These are phyloP conservation scores for Dothidotthia symphoricarpi DNA, from an alignment of 2,329 filamentous ascomycete species.

Conservation along the genomic window DNA sequence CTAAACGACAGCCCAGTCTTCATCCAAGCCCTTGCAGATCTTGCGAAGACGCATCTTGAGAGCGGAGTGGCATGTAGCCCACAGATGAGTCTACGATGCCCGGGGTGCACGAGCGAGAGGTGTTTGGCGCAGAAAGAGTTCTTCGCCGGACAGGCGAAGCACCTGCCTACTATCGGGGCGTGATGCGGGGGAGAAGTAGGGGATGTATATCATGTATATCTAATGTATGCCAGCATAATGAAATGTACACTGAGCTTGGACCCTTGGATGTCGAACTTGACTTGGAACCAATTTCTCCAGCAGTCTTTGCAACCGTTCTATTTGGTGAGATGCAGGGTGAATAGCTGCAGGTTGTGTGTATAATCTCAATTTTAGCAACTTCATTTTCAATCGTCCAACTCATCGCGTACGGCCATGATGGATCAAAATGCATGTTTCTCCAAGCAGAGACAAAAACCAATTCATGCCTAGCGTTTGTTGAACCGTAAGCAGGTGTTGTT, in stretches of 20 bases:
- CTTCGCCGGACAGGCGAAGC: slow-evolving; percentile 52
- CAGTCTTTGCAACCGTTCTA: too few relatives aligned
- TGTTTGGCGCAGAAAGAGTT: slow-evolving; percentile 76
- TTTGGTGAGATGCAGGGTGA: too few relatives aligned
- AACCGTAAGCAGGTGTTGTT: too few relatives aligned
- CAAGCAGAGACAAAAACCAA: too few relatives aligned
- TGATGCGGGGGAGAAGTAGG: slow-evolving; percentile 1
- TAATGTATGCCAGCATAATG: slow-evolving; percentile 2
- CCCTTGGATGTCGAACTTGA: too few relatives aligned
- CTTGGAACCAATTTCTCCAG: too few relatives aligned
- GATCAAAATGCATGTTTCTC: too few relatives aligned
- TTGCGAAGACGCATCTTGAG: slow-evolving; percentile 77
- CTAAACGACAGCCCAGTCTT: slow-evolving; percentile 89
- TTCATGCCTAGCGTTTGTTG: too few relatives aligned
- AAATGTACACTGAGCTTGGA: background rate
- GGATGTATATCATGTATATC: slow-evolving; percentile 7
- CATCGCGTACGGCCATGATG: too few relatives aligned
- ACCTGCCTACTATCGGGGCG: background rate
- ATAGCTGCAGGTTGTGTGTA: too few relatives aligned
- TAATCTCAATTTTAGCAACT: too few relatives aligned
- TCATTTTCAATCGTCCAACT: too few relatives aligned
- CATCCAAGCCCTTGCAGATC: slow-evolving; percentile 82
- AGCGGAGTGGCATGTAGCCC: slow-evolving; percentile 69
- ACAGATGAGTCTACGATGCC: slow-evolving; percentile 89
- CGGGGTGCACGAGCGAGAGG: slow-evolving; percentile 85